Evolutionary conservation across 1,284 basidiomycete genomes (phyloP).

Genomic region (Trametes versicolor): DNA sequence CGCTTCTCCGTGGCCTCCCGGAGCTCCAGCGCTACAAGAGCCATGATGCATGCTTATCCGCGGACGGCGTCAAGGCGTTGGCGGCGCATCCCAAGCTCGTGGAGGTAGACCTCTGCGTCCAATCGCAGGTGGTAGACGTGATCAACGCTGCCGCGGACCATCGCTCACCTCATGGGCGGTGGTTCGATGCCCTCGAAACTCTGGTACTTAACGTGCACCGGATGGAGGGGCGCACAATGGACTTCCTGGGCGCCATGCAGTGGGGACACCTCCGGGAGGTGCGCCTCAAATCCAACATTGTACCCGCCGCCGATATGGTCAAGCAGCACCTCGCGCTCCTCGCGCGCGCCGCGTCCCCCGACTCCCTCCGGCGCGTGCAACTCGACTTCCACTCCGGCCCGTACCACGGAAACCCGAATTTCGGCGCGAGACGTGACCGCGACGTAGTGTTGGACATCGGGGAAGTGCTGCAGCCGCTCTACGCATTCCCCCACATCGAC

Average conservation of each 20-base stretch:
- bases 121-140: not conserved
- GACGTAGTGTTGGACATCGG: not conserved
- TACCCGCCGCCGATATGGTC: too few relatives aligned
- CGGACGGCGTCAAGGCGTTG: not conserved
- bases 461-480: not conserved
- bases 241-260: too few relatives aligned
- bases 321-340: too few relatives aligned
- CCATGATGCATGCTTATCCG: not conserved
- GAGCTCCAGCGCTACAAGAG: not conserved
- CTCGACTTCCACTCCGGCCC: too few relatives aligned
- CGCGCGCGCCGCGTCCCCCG: not conserved
- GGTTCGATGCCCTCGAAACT: too few relatives aligned
- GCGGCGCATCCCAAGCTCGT: not conserved
- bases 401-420: too few relatives aligned
- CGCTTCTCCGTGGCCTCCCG: not conserved
- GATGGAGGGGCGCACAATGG: too few relatives aligned
- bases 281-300: too few relatives aligned
- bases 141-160: not conserved
- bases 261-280: too few relatives aligned
- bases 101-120: not conserved
- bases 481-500: not conserved
- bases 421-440: not conserved
- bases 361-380: not conserved
- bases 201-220: too few relatives aligned
- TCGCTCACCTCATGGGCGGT: not conserved